Percentiles rank a stretch among this genome's conserved stretches.
Evolutionary conservation across 2,329 filamentous ascomycete genomes (phyloP).

Genomic region (Sporothrix brunneoviolacea): DNA sequence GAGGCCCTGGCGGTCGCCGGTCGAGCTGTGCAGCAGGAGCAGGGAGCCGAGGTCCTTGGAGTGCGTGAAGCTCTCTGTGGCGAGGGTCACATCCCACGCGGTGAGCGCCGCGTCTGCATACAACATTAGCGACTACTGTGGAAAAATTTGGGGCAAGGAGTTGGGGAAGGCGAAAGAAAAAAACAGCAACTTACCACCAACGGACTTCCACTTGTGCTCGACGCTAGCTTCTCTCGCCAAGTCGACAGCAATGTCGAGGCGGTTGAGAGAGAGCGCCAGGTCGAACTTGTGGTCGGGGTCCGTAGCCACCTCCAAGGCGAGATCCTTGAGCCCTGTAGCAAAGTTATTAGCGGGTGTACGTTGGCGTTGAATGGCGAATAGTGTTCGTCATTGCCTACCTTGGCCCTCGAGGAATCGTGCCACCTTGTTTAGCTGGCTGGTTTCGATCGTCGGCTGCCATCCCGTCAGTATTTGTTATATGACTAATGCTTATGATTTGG

Average conservation of each 20-base stretch:
- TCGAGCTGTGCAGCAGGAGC: slow-evolving; percentile 81
- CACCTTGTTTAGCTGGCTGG: slow-evolving; percentile 97
- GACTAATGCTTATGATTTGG: no score
- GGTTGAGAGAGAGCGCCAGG: slow-evolving; percentile 72
- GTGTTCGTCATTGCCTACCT: slow-evolving; percentile 49
- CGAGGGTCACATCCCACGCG: slow-evolving; percentile 79
- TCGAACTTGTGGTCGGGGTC: slow-evolving; percentile 97
- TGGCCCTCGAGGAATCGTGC: slow-evolving; percentile 93
- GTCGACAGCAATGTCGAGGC: slow-evolving; percentile 77
- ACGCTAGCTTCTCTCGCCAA: slow-evolving; percentile 77
- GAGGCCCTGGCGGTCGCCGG: slow-evolving; percentile 70
- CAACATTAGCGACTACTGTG: no score
- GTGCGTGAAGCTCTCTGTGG: slow-evolving; percentile 86
- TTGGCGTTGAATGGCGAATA: no score
- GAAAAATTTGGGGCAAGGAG: no score
- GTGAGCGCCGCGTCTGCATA: slow-evolving; percentile 76
- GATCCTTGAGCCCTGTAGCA: slow-evolving; percentile 57
- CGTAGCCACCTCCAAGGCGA: slow-evolving; percentile 88
- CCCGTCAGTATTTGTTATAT: no score
- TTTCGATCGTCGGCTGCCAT: slow-evolving; percentile 60
- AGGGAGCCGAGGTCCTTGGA: slow-evolving; percentile 86
- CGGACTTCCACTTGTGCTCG: slow-evolving; percentile 97
- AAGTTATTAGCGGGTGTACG: not conserved
- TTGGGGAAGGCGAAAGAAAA: no score
- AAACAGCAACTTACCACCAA: slow-evolving; percentile 45